Conservation (phyloP, 139 green algal species). For the Asterochloris erici region DNA sequence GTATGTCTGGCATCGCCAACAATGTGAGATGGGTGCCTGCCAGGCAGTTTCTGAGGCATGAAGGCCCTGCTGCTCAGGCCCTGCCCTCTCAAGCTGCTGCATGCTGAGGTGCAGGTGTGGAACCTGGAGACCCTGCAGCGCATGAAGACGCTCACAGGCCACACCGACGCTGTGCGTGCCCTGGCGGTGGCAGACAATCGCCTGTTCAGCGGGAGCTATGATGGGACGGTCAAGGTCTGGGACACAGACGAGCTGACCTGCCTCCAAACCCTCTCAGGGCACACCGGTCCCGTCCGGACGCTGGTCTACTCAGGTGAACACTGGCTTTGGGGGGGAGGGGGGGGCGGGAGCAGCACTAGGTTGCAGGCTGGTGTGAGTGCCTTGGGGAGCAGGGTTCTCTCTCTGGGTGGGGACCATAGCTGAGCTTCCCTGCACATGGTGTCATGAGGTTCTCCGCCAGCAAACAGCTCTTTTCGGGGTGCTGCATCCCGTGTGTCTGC, state of each 20-base stretch:
- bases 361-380: no score
- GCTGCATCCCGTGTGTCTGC: no score
- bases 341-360: no score
- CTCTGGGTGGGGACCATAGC: no score
- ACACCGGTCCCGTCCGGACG: constrained; percentile 84
- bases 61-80: neutral
- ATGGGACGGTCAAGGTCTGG: constrained; percentile 77
- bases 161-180: constrained; percentile 87
- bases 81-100: neutral
- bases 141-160: constrained; percentile 74
- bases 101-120: constrained; percentile 58
- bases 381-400: no score
- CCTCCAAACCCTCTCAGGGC: constrained; percentile 69
- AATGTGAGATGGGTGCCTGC: no score
- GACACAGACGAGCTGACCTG: constrained; percentile 68
- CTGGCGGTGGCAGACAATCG: constrained; percentile 58
- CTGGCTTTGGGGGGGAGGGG: no score
- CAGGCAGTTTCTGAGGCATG: neutral
- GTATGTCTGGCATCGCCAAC: no score
- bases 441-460: no score
- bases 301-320: constrained; percentile 59
- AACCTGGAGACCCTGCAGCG: constrained; percentile 63
- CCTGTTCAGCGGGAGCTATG: constrained; percentile 78
- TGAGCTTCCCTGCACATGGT: no score
- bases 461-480: no score